Base-by-base conservation (phyloP, 495 filamentous ascomycete genomes). In the Xylaria grammica region DNA sequence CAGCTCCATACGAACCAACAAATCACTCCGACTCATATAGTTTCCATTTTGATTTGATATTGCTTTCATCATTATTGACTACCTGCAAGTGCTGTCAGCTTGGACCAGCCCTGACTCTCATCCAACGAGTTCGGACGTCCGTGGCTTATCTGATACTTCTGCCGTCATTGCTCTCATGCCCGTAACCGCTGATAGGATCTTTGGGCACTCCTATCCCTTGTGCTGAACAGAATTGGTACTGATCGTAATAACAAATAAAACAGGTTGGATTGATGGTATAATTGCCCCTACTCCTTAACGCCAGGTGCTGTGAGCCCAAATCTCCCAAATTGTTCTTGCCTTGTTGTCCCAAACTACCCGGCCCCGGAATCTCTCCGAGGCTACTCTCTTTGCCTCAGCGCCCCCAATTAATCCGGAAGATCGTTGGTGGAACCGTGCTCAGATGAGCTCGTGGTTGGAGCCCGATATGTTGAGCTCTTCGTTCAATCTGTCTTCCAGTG, bases 401-500 rank as follows among this genome's bases (percentile, higher is more conserved):
- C 40, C 61, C 60, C 46, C 49, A 29, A 53, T 55, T 19, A 17
- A 20, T 15, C 44, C 32, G 27, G 15, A 6, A 49, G 44, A 38
- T 36, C 13, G 20, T 58, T 10, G 42, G 34, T 32, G 19, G 30
- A 51, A 13, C 40, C 4, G 52, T 42, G 8, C 30, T 20, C 49
- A 32, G 49, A 51, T 13, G 24, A 32, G 60, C 26, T 9, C 49
- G 8, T 40, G 0, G 10, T 30, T 20, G 13, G 29, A 17, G 22
- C 24, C n/a, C 29, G 10, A 58, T 22, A 51, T 42, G 48, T 44
- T 56, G 57, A 42, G 44, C 11, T 49, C 44, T 19, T 49, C 38
- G 40, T 38, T 89, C 84, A 97, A 75, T 99, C 95, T 19, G 87
- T 86, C 79, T 97, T 99, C 93, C 94, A 97, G 73, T 98, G 94